Evolutionary conservation across 2,329 filamentous ascomycete genomes (phyloP).

Genomic region (Penicillium sp.): DNA sequence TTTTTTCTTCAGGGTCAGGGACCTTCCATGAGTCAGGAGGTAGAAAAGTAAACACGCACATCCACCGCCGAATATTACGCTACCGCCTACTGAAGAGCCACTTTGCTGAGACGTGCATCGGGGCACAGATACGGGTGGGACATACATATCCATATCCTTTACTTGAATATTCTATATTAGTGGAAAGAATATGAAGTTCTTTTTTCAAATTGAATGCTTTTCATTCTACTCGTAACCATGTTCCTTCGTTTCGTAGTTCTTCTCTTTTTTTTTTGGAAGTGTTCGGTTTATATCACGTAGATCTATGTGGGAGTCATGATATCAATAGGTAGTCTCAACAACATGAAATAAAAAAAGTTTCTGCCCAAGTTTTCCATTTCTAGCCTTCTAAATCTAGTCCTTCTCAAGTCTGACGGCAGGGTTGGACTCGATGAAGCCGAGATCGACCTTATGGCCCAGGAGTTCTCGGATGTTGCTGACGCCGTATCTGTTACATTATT

Average conservation of each 20-base stretch:
- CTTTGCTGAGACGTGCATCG: conserved; percentile 49
- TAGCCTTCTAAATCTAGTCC: conserved; percentile 53
- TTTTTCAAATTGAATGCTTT: neutral
- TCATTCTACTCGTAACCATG: too few species aligned
- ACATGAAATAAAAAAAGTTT: too few species aligned
- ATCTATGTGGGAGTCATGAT: too few species aligned
- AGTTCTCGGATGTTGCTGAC: conserved; percentile 86
- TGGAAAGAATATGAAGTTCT: too few species aligned
- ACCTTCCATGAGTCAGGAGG: conserved; percentile 40
- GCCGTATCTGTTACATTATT: conserved; percentile 45
- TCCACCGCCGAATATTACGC: conserved; percentile 31
- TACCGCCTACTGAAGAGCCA: conserved; percentile 55
- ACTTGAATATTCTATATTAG: too few species aligned
- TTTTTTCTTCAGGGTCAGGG: too few species aligned
- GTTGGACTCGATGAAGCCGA: conserved; percentile 85
- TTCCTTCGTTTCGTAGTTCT: too few species aligned
- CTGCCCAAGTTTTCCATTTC: too few species aligned
- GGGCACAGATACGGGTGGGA: conserved; percentile 62
- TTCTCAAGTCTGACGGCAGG: conserved; percentile 84
- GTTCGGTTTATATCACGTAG: conserved; percentile 19
- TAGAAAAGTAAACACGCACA: conserved; percentile 31
- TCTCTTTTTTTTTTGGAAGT: too few species aligned
- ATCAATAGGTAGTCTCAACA: too few species aligned
- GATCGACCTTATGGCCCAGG: conserved; percentile 87
- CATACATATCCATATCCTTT: too few species aligned